These are phyloP conservation scores for Penicillium glabrum DNA, from an alignment of 2,329 filamentous ascomycete species.

Conservation along the genomic window DNA sequence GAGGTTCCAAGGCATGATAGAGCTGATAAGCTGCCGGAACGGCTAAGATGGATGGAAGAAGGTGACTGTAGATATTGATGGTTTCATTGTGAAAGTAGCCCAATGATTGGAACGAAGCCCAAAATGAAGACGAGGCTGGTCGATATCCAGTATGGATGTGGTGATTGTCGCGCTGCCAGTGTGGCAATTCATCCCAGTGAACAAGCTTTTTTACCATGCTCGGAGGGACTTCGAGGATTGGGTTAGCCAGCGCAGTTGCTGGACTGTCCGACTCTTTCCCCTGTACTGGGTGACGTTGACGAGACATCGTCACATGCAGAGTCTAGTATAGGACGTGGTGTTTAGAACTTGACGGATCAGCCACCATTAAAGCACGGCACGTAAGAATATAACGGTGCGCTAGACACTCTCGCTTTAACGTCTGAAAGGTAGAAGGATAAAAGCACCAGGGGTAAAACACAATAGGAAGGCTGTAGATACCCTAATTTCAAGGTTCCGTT, in stretches of 20 bases:
- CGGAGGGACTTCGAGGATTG: conserved; percentile 28
- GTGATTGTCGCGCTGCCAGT: conserved; percentile 65
- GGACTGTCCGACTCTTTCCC: conserved; percentile 19
- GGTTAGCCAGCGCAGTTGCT: conserved; percentile 23
- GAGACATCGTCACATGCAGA: conserved; percentile 32
- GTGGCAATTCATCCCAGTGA: conserved; percentile 53
- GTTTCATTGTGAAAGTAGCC: conserved; percentile 67
- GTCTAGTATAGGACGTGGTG: conserved; percentile 12
- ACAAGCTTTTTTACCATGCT: conserved; percentile 38
- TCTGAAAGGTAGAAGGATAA: not conserved
- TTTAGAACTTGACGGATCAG: conserved; percentile 14
- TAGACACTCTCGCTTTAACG: not conserved
- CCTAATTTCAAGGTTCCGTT: not conserved
- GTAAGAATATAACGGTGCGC: conserved; percentile 6
- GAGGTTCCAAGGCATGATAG: conserved; percentile 59
- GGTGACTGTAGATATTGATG: conserved; percentile 71
- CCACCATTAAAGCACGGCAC: conserved; percentile 12
- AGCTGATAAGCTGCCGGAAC: conserved; percentile 54
- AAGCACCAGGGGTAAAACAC: not conserved
- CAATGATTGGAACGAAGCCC: conserved; percentile 58
- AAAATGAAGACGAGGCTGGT: conserved; percentile 61
- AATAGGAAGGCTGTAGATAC: not conserved
- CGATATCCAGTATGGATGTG: conserved; percentile 69
- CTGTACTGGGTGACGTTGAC: conserved; percentile 32
- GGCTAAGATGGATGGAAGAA: conserved; percentile 66